Evolutionary conservation across 2,329 filamentous ascomycete genomes (phyloP), one percentile per base, ranked within the genome.

Genomic region (Claviceps sp.): DNA sequence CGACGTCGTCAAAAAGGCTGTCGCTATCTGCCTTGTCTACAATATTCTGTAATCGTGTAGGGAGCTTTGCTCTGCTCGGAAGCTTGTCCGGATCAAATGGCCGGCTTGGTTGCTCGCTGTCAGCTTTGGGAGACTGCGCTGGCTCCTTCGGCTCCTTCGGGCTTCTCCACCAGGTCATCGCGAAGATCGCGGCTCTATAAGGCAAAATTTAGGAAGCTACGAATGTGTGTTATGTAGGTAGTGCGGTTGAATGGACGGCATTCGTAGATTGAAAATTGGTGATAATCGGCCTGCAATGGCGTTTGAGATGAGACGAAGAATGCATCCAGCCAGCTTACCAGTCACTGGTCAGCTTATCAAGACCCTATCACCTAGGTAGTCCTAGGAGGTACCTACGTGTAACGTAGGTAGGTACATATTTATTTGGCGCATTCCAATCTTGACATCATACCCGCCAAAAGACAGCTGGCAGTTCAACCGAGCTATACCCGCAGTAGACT

Each of bases 1-100:
- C 83, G 40, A 94, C 67, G 54, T 87, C 79, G 54, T 89, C 85
- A 67, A 87, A 86, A 61, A 88, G 82, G 60, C 81, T 82, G 9
- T 95, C 76, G 46, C 72, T 72, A 53, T 82, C 78, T 2, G 72
- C 66, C 58, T 75, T 72, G 57, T 82, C 77, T 24, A 83, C 65
- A 38, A 82, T 75, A 47, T 71, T 76, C 60, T 83, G 79, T 48
- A 82, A 63, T n/a, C 64, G 67, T 47, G 68, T 67, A 1, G 79
- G 76, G 13, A 84, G 73, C 64, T 78, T 74, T 56, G 74, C 69
- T 37, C 66, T 63, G 5, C 68, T 61, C 1, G 75, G 74, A 16
- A 77, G 72, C 60, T 72, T 75, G 53, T 70, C 59, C 9, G 71
- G 68, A 52, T 75, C 69, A 59, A 73, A 71, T 4, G 62, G 54